Conservation (phyloP, 1,139 yeast genomes). For the Eremothecium gossypii region DNA sequence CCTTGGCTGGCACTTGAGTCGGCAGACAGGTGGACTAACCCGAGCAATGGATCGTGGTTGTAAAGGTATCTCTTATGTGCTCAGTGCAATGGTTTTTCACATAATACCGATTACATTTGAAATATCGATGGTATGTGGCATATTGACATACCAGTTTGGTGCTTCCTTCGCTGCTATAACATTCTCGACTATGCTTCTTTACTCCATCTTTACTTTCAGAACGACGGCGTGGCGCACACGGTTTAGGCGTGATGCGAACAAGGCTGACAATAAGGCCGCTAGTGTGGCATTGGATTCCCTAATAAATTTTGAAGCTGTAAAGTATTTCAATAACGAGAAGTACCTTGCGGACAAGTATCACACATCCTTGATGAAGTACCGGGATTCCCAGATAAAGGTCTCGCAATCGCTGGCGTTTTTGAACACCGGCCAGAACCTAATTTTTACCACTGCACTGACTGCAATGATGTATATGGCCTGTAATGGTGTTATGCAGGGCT, state of each 20-base stretch:
- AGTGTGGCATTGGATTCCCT: constrained; percentile 89
- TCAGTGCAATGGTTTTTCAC: constrained; percentile 94
- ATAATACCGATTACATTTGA: constrained; percentile 89
- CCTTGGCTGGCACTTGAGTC: constrained; percentile 76
- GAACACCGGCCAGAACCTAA: constrained; percentile 86
- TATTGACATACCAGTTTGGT: constrained; percentile 88
- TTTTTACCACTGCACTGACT: constrained; percentile 85
- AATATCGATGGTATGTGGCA: constrained; percentile 86
- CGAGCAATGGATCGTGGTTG: constrained; percentile 97
- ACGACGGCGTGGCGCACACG: constrained; percentile 97
- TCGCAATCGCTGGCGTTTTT: constrained; percentile 88
- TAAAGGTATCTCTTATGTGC: constrained; percentile 87
- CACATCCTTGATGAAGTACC: constrained; percentile 62
- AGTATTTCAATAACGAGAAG: constrained; percentile 82
- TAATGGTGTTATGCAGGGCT: constrained; percentile 75
- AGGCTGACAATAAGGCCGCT: constrained; percentile 92
- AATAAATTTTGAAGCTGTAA: constrained; percentile 90
- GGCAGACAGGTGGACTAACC: constrained; percentile 94
- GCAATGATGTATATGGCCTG: constrained; percentile 99
- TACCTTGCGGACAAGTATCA: constrained; percentile 78
- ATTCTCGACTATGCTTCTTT: constrained; percentile 74
- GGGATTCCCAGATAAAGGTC: constrained; percentile 74
- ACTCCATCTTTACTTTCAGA: constrained; percentile 74
- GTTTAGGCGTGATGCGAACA: constrained; percentile 83
- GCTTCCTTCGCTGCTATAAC: constrained; percentile 83